Conservation (phyloP, 192 early-diverging fungal species). For the Jimgerdemannia lactiflua region DNA sequence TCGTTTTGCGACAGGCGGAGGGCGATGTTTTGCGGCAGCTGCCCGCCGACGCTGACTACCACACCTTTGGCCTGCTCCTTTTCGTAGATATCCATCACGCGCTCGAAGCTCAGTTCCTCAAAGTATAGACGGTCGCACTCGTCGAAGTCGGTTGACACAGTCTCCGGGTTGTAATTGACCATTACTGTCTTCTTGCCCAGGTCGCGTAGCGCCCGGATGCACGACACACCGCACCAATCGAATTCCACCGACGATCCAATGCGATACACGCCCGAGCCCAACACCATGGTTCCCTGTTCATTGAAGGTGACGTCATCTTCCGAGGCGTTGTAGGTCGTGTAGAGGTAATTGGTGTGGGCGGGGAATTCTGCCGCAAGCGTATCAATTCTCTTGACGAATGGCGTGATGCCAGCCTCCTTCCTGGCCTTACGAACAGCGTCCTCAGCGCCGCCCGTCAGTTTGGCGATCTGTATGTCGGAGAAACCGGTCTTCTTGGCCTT, state of each 20-base stretch:
- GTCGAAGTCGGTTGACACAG: slow-evolving; percentile 97
- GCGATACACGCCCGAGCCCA: slow-evolving; percentile 96
- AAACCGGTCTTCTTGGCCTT: slow-evolving; percentile 87
- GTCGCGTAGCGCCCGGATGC: slow-evolving; percentile 79
- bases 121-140: slow-evolving; percentile 99
- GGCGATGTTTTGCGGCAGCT: slow-evolving; percentile 97
- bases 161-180: slow-evolving; percentile 99
- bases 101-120: slow-evolving; percentile 92
- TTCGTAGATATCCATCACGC: slow-evolving; percentile 95
- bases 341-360: slow-evolving; percentile 93
- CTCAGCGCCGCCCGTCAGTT: slow-evolving; percentile 39
- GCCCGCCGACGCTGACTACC: slow-evolving; percentile 91
- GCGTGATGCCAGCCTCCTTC: slow-evolving; percentile 72
- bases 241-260: slow-evolving; percentile 99
- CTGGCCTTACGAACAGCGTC: slow-evolving; percentile 73
- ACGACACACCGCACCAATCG: slow-evolving; percentile 87
- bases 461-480: slow-evolving; percentile 86
- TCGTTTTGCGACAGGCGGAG: slow-evolving; percentile 69
- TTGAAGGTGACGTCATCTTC: slow-evolving; percentile 83
- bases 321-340: slow-evolving; percentile 96
- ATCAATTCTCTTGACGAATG: slow-evolving; percentile 94
- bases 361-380: slow-evolving; percentile 97
- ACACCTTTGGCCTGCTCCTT: slow-evolving; percentile 79
- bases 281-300: slow-evolving; percentile 91
- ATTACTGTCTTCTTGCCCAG: slow-evolving; percentile 86